Evolutionary conservation across 805 yeast genomes (phyloP).

Genomic region (Lipomyces oligophaga): DNA sequence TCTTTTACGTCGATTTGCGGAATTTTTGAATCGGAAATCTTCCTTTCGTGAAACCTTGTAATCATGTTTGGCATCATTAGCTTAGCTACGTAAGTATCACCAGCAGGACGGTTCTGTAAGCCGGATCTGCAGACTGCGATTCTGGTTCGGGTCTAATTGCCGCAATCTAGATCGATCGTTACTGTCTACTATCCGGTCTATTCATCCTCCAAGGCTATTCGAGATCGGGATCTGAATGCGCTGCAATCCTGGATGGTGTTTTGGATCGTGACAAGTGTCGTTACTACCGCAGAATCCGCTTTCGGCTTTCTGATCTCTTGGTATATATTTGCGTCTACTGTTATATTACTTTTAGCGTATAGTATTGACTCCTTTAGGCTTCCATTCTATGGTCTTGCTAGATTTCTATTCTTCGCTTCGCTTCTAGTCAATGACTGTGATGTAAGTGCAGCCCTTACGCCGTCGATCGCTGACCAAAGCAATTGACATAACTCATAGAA

Average conservation of each 20-base stretch:
- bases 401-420: conserved; percentile 55
- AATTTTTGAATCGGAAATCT: too few relatives aligned
- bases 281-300: conserved; percentile 42
- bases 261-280: conserved; percentile 60
- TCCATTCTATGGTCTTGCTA: conserved; percentile 54
- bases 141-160: too few relatives aligned
- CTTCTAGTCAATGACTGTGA: too few relatives aligned
- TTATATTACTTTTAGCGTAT: background rate
- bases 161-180: conserved; percentile 36
- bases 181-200: conserved; percentile 55
- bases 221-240: conserved; percentile 40
- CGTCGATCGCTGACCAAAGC: too few relatives aligned
- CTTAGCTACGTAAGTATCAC: conserved; percentile 12
- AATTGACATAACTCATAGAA: too few relatives aligned
- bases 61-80: conserved; percentile 8
- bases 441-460: too few relatives aligned
- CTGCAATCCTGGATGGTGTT: conserved; percentile 51
- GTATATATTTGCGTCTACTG: conserved; percentile 4
- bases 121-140: too few relatives aligned
- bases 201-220: conserved; percentile 58
- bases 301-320: conserved; percentile 44
- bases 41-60: too few relatives aligned
- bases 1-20: too few relatives aligned
- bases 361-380: conserved; percentile 33
- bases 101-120: too few relatives aligned